Percentiles rank a stretch among this genome's conserved stretches.
phyloP scores from a whole-genome alignment of 2,329 filamentous ascomycete species.

The Penicillium sp. region DNA sequence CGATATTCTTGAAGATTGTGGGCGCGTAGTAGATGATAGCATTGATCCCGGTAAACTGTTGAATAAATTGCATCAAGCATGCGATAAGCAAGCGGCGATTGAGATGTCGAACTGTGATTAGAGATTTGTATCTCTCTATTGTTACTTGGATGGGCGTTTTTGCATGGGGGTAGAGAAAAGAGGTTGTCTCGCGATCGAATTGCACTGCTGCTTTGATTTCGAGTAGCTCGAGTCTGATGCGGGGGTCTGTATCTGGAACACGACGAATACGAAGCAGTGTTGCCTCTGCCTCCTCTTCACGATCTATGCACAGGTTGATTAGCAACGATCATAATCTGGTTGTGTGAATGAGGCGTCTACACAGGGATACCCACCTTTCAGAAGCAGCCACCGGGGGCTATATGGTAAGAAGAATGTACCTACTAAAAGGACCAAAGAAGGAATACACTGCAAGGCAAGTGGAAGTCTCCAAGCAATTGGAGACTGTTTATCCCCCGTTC shows the following conservation, averaged over 20 bases:
- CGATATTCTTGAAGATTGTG: conserved; percentile 27
- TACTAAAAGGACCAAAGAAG: conserved; percentile 62
- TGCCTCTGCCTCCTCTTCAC: conserved; percentile 63
- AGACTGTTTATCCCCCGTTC: conserved; percentile 44
- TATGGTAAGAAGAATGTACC: conserved; percentile 72
- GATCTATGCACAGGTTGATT: conserved; percentile 21
- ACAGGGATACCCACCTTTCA: conserved; percentile 48
- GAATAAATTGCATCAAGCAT: conserved; percentile 28
- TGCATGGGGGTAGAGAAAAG: conserved; percentile 65
- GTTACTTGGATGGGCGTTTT: conserved; percentile 39
- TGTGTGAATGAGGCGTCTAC: background rate
- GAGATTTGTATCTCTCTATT: conserved; percentile 20
- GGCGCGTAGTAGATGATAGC: conserved; percentile 36
- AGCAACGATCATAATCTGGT: background rate
- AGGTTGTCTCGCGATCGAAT: conserved; percentile 69
- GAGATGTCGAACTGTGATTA: conserved; percentile 39
- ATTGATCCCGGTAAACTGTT: conserved; percentile 51
- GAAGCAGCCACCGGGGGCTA: conserved; percentile 69
- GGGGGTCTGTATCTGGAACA: conserved; percentile 63
- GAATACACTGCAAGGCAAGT: conserved; percentile 66
- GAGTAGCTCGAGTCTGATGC: conserved; percentile 70
- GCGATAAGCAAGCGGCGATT: conserved; percentile 45
- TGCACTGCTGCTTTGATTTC: conserved; percentile 73
- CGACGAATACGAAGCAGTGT: conserved; percentile 63
- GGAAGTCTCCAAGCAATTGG: conserved; percentile 73